Evolutionary conservation across 2,329 filamentous ascomycete species (phyloP), one percentile per base, ranked within the genome.

Genomic region (Diplodia mutila): DNA sequence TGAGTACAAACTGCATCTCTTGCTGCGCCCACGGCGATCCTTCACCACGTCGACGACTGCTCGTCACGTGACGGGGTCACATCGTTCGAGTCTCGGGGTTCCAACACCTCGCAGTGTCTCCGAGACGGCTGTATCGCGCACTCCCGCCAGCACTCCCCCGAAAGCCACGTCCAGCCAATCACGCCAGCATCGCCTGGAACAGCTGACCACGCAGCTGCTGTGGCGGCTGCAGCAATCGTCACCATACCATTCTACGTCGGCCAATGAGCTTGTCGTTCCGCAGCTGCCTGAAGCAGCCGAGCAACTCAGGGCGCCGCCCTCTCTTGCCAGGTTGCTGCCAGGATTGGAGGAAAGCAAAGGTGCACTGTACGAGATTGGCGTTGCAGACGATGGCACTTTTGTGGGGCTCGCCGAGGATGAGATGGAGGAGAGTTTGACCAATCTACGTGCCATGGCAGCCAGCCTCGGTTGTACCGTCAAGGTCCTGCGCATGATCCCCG

Each of bases 161-260:
- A 80, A 77, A 67, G 74, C 78, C 69, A 82, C 86, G 9, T 88
- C 88, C 1, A 88, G 81, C 54, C 90, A 94, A 73, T 89, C 89
- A 32, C 89, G 93, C 27, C 93, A 97, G 77, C 89, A 93, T 72
- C 87, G 95, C 54, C 84, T 98, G 18, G 90, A 97, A 75, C 93
- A 97, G 74, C 82, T 99, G 70, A 99, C 94, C 0, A 99, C 95
- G 0, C 95, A 99, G 78, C 84, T 99, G 27, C 82, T 99, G 7
- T 99, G 95, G 95, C 87, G 95, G 59, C 80, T 99, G 67, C 94
- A 98, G 76, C 95, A 99, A 77, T 97, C 94, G 1, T 97, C 92
- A 9, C 92, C 93, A 0, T 92, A 96, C 77, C 94, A 97, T 80
- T 89, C 91, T 1, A 91, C 91, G 8, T 91, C 91, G 27, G 90